Percentiles rank a stretch among this genome's conserved stretches.
Evolutionary conservation across 1,139 yeast species (phyloP).

Genomic region (Blastobotrys ciferrii): DNA sequence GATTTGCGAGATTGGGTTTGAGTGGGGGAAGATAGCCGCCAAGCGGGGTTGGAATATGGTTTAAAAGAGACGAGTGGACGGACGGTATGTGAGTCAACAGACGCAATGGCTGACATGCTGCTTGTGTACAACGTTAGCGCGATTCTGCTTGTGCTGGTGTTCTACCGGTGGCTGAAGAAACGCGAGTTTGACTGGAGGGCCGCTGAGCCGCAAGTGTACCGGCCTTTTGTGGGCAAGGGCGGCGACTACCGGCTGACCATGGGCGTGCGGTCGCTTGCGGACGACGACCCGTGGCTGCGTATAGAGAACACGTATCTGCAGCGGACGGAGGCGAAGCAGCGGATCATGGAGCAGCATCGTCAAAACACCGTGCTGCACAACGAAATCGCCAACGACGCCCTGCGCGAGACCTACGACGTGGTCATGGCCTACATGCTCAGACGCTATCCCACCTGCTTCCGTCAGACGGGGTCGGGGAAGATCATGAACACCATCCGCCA

Average conservation of each 20-base stretch:
- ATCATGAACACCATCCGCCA: constrained; percentile 27
- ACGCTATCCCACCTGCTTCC: constrained; percentile 62
- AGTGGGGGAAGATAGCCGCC: too few species aligned
- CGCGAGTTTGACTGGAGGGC: constrained; percentile 44
- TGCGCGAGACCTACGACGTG: constrained; percentile 55
- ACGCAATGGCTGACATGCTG: background rate
- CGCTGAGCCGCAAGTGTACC: constrained; percentile 49
- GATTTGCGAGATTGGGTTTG: too few species aligned
- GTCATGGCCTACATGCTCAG: constrained; percentile 48
- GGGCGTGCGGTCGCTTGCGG: constrained; percentile 58
- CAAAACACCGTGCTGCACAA: constrained; percentile 40
- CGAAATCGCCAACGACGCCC: constrained; percentile 48
- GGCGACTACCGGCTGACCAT: constrained; percentile 64
- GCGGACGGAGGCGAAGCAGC: constrained; percentile 45
- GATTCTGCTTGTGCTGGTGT: constrained; percentile 7
- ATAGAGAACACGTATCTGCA: constrained; percentile 62
- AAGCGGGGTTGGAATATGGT: too few species aligned
- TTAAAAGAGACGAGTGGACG: background rate
- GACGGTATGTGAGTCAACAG: background rate
- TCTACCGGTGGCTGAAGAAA: constrained; percentile 19
- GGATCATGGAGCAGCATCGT: constrained; percentile 44
- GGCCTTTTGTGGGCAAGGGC: constrained; percentile 54
- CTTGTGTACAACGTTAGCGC: background rate
- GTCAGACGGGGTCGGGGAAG: constrained; percentile 17
- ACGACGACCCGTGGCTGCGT: constrained; percentile 58